These are phyloP conservation scores for Daldinia loculata DNA, from an alignment of 495 filamentous ascomycete genomes.

Conservation along the genomic window DNA sequence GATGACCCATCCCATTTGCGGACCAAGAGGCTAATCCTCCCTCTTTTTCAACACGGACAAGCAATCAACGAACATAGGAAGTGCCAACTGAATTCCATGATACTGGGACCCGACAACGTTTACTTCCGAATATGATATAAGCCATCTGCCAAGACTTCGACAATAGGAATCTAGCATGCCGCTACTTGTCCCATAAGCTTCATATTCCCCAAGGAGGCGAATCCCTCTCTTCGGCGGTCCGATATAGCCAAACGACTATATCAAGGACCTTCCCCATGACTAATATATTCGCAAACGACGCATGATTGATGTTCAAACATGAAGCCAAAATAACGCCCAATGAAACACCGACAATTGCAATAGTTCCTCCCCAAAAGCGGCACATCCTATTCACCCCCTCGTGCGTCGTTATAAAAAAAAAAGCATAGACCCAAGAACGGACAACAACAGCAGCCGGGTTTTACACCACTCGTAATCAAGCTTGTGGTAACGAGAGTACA, in stretches of 20 bases:
- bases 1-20: slow-evolving; percentile 13
- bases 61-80: slow-evolving; percentile 29
- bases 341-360: slow-evolving; percentile 44
- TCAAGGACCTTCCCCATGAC: slow-evolving; percentile 9
- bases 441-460: slow-evolving; percentile 37
- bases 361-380: slow-evolving; percentile 37
- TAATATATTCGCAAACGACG: slow-evolving; percentile 30
- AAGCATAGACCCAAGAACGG: slow-evolving; percentile 36
- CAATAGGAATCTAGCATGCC: slow-evolving; percentile 29
- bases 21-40: slow-evolving; percentile 3
- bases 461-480: slow-evolving; percentile 35
- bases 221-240: slow-evolving; percentile 5
- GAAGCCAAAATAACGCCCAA: slow-evolving; percentile 44
- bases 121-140: slow-evolving; percentile 29
- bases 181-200: slow-evolving; percentile 21
- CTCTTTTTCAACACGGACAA: slow-evolving; percentile 9
- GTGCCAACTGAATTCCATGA: slow-evolving; percentile 37
- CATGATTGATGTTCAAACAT: slow-evolving; percentile 31
- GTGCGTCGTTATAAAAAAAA: slow-evolving; percentile 40
- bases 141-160: slow-evolving; percentile 16
- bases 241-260: slow-evolving; percentile 11
- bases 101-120: slow-evolving; percentile 32
- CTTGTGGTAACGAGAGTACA: slow-evolving; percentile 40
- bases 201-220: slow-evolving; percentile 5
- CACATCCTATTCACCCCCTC: slow-evolving; percentile 21